Base-by-base conservation (phyloP, 768 basidiomycete genomes). In the Cyathus striatus region DNA sequence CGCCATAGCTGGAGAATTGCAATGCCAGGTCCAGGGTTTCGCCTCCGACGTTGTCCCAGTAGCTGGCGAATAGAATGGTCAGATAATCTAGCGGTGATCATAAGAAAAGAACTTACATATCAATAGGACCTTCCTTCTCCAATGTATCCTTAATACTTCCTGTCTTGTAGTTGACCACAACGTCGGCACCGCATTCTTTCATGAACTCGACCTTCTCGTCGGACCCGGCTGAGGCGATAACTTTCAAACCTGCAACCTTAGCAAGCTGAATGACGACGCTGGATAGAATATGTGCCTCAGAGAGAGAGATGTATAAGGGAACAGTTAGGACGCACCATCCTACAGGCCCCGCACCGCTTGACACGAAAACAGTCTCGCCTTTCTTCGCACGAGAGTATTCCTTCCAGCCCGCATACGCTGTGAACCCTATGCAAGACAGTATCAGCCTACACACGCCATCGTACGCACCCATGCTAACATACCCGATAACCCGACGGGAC, bases 121-220 rank as follows among this genome's bases (percentile, higher is more conserved):
- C 66, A 35, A 83, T 68, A 0, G 73, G 76, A 2, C 79, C 78
- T 43, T 81, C 63, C 47, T 67, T 64, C 44, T 54, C 45, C 21
- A 86, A 62, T 5, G 76, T 57, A 6, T 75, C 70, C 2, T 51
- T 52, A 0, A 73, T 71, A 38, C 64, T 60, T 1, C 61, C 55
- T 1, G 65, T 78, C 65, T 84, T 81, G 60, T 81, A 83, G 61
- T 83, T 81, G 64, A 82, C 81, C 0, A 65, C 70, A n/a, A 78
- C 65, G 45, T 84, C 79, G 0, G 72, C 73, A 1, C 79, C 81
- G 4, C 81, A 48, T 6, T 65, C 65, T 38, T 63, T 65, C 53
- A 82, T 50, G 46, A 69, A 81, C 6, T 60, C 59, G 4, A 84
- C 75, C 60, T 86, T 84, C 26, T 76, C 72, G 24, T 81, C 78